Conservation (phyloP, 2,329 filamentous ascomycete species). For the Chrysoporthe puriensis region DNA sequence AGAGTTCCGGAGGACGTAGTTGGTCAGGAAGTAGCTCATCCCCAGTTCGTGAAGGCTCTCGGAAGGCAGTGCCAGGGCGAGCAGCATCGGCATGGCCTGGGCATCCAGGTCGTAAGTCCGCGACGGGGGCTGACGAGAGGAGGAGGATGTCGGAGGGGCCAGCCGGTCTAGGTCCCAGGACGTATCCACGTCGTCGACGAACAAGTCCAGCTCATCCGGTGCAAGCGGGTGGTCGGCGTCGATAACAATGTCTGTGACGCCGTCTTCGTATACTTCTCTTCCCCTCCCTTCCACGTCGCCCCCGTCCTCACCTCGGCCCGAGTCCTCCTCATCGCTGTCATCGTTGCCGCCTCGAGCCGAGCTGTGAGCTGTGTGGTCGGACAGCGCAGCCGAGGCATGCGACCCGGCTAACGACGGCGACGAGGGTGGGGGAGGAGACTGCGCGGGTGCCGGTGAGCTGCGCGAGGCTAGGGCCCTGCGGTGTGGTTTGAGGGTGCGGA, state of each 20-base stretch:
- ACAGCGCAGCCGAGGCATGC: neutral
- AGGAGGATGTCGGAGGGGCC: neutral
- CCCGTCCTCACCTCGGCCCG: neutral
- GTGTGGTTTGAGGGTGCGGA: neutral
- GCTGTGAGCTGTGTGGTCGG: neutral
- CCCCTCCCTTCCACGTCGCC: neutral
- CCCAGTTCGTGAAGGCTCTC: slow-evolving; percentile 14
- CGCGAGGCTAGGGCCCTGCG: neutral
- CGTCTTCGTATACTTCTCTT: neutral
- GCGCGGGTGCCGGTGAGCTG: neutral
- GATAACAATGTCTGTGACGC: neutral
- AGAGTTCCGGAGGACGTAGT: slow-evolving; percentile 13
- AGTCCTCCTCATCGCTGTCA: neutral
- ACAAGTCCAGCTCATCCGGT: neutral
- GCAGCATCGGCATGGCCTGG: neutral
- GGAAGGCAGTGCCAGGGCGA: neutral
- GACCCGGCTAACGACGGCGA: no score
- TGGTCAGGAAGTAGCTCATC: slow-evolving; percentile 16
- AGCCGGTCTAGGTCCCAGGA: no score
- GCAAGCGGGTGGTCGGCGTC: neutral
- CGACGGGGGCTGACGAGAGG: neutral
- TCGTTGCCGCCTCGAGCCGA: neutral
- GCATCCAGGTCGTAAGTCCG: neutral
- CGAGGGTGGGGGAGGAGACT: neutral
- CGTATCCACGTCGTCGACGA: neutral